These are phyloP conservation scores for Termitomyces titanicus DNA, from an alignment of 768 basidiomycete genomes.

Conservation along the genomic window DNA sequence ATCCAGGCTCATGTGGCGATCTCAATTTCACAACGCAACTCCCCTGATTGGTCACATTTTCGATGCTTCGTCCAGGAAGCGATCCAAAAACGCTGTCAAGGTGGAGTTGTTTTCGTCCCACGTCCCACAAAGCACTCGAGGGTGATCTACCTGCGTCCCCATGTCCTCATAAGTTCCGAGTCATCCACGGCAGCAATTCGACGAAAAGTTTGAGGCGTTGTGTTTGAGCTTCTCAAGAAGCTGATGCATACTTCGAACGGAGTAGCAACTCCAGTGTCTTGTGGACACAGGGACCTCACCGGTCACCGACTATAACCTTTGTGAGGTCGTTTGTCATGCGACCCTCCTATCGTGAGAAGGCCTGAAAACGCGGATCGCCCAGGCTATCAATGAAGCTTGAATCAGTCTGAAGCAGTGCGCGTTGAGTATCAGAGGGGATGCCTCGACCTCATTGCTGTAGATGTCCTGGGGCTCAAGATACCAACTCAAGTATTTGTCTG, in stretches of 20 bases:
- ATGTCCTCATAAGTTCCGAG: not conserved
- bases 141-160: not conserved
- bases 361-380: not conserved
- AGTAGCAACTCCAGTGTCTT: not conserved
- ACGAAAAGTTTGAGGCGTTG: not conserved
- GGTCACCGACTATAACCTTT: not conserved
- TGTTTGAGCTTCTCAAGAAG: not conserved
- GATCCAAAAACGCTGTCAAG: not conserved
- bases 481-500: not conserved
- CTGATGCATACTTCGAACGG: not conserved
- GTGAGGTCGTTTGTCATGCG: not conserved
- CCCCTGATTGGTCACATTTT: not conserved
- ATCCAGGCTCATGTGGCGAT: not conserved
- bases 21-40: not conserved
- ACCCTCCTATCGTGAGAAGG: not conserved
- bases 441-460: not conserved
- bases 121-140: not conserved
- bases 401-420: not conserved
- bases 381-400: too few relatives aligned
- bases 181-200: not conserved
- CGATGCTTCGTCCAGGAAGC: not conserved
- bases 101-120: not conserved
- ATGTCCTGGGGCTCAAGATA: not conserved
- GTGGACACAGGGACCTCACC: not conserved
- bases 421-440: not conserved